Evolutionary conservation across 1,284 basidiomycete genomes (phyloP).

Genomic region (Cutaneotrichosporon cyanovorans): DNA sequence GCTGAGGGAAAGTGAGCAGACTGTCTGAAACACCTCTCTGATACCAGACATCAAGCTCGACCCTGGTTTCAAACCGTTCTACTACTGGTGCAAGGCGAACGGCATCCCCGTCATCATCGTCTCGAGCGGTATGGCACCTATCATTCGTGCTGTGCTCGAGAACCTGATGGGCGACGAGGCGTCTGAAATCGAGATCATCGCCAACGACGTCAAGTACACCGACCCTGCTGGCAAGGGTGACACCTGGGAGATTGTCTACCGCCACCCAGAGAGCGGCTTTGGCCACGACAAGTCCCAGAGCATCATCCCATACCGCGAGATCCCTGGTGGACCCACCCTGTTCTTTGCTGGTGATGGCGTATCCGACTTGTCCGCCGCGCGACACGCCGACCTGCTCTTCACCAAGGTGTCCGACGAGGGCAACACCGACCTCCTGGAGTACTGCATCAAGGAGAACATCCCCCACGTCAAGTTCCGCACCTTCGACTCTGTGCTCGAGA

Average conservation of each 20-base stretch:
- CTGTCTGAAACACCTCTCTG: neutral
- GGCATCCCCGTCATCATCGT: constrained; percentile 85
- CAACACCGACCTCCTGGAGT: constrained; percentile 75
- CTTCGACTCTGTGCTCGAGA: constrained; percentile 43
- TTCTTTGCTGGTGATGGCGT: constrained; percentile 97
- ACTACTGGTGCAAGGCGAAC: constrained; percentile 65
- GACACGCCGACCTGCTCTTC: constrained; percentile 81
- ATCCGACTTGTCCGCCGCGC: constrained; percentile 77
- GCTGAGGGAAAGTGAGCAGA: constrained; percentile 54
- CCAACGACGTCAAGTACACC: constrained; percentile 67
- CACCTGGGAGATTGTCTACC: constrained; percentile 74
- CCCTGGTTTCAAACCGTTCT: constrained; percentile 77
- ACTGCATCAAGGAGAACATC: constrained; percentile 53
- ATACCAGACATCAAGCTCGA: constrained; percentile 71
- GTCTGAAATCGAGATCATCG: constrained; percentile 73
- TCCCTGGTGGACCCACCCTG: constrained; percentile 64
- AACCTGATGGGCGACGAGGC: constrained; percentile 69
- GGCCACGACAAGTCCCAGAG: constrained; percentile 91
- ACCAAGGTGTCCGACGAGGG: constrained; percentile 70
- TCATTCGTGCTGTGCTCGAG: constrained; percentile 74
- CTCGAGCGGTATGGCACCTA: constrained; percentile 86
- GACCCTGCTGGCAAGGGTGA: constrained; percentile 54
- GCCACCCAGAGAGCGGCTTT: constrained; percentile 76
- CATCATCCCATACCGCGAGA: constrained; percentile 72
- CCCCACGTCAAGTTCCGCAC: constrained; percentile 44